A percentile compares a stretch with the other conserved stretches of the same genome.
phyloP scores from a whole-genome alignment of 208 protist genomes.

The Tritrichomonas foetus region DNA sequence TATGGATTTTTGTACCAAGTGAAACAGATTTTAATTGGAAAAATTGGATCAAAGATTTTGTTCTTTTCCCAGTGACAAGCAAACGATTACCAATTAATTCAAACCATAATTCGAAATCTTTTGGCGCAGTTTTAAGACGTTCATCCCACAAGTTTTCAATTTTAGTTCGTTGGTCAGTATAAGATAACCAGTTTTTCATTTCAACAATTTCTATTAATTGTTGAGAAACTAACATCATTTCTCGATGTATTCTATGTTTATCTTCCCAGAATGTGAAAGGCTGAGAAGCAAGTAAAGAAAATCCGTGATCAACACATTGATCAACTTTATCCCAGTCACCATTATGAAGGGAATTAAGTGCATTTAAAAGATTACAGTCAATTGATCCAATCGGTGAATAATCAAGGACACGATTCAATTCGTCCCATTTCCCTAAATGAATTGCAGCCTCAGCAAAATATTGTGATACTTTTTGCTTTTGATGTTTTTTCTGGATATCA shows the following conservation, averaged over 20 bases:
- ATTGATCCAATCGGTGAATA: neutral
- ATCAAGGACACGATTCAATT: neutral
- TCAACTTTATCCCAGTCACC: neutral
- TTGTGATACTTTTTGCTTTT: neutral
- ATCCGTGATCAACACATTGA: neutral
- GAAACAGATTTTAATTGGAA: neutral
- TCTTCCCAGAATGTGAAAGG: constrained; percentile 4
- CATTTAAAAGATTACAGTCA: neutral
- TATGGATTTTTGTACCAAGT: neutral
- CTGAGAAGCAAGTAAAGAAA: neutral
- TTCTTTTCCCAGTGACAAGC: neutral
- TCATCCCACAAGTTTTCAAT: neutral
- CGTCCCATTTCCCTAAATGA: neutral
- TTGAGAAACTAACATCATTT: neutral
- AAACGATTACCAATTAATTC: neutral
- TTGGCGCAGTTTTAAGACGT: neutral
- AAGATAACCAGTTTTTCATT: neutral
- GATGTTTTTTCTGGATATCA: neutral
- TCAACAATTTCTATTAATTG: constrained; percentile 5
- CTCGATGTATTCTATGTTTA: neutral
- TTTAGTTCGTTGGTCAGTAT: no score
- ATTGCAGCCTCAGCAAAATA: neutral
- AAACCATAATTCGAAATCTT: constrained; percentile 15
- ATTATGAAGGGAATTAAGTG: neutral
- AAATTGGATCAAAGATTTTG: neutral